phyloP scores from a whole-genome alignment of 1,284 basidiomycete species.

The Porogramme epimiltina region DNA sequence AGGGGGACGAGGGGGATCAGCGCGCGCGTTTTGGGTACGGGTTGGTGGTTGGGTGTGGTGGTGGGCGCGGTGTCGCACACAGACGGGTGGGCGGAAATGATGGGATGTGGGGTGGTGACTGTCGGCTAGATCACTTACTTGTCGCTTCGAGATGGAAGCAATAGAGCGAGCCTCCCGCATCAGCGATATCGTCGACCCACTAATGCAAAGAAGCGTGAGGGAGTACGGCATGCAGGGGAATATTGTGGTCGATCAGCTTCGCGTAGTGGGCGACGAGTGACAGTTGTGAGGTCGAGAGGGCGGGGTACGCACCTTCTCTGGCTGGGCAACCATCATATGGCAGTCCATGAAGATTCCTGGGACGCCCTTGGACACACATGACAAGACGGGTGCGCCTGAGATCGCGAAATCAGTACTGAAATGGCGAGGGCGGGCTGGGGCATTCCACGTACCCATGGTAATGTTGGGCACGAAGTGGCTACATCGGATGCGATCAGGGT shows the following conservation, averaged over 20 bases:
- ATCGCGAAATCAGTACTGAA: conserved; percentile 14
- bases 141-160: conserved; percentile 99
- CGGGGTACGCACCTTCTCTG: conserved; percentile 69
- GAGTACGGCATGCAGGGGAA: neutral
- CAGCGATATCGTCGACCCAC: conserved; percentile 97
- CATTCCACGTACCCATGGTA: conserved; percentile 77
- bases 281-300: neutral
- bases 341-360: conserved; percentile 99
- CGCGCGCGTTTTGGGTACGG: too few relatives aligned
- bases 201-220: conserved; percentile 33
- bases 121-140: conserved; percentile 60
- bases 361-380: conserved; percentile 86
- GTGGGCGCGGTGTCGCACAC: too few relatives aligned
- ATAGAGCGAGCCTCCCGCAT: conserved; percentile 93
- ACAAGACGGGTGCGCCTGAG: conserved; percentile 86
- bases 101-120: neutral
- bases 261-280: too few relatives aligned
- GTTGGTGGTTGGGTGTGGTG: neutral
- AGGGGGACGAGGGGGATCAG: neutral
- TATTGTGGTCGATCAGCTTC: neutral
- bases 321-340: conserved; percentile 99
- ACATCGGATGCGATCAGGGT: conserved; percentile 23
- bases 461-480: conserved; percentile 99
- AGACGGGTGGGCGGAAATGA: neutral
- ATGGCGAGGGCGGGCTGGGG: neutral